Percentiles rank a stretch among this genome's conserved stretches.
Evolutionary conservation across 176 grass and related monocot species (phyloP).

Genomic region (Microstegium vimineum): DNA sequence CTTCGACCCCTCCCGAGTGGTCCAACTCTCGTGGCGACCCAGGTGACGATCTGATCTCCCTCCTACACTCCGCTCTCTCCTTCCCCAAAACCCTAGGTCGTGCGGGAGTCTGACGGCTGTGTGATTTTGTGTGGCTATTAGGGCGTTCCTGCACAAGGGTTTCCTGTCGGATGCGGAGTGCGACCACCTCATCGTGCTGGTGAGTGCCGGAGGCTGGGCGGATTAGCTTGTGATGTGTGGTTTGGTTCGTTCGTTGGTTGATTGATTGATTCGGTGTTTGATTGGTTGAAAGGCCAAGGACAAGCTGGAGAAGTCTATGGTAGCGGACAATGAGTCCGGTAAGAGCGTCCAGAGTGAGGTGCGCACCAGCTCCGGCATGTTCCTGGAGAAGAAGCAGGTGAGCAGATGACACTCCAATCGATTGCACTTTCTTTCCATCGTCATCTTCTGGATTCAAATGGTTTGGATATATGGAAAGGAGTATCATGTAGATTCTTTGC

Average conservation of each 20-base stretch:
- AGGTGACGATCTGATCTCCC: conserved; percentile 45
- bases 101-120: background rate
- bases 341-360: conserved; percentile 71
- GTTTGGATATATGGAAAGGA: background rate
- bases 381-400: conserved; percentile 79
- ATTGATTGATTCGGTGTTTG: conserved; percentile 2
- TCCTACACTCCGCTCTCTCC: too few species aligned
- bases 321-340: conserved; percentile 71
- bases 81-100: background rate
- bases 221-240: background rate
- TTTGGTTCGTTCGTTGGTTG: background rate
- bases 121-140: background rate
- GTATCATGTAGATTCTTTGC: background rate
- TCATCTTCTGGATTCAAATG: background rate
- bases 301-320: conserved; percentile 91
- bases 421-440: background rate
- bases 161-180: conserved; percentile 74
- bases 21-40: conserved; percentile 81
- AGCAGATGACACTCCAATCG: background rate
- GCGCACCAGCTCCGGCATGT: conserved; percentile 88
- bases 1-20: conserved; percentile 64
- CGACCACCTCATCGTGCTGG: conserved; percentile 73
- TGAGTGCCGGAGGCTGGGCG: conserved; percentile 15
- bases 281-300: conserved; percentile 49
- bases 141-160: conserved; percentile 86